Conservation (phyloP, 139 green algal genomes). For the Pseudopediastrum boryanum region DNA sequence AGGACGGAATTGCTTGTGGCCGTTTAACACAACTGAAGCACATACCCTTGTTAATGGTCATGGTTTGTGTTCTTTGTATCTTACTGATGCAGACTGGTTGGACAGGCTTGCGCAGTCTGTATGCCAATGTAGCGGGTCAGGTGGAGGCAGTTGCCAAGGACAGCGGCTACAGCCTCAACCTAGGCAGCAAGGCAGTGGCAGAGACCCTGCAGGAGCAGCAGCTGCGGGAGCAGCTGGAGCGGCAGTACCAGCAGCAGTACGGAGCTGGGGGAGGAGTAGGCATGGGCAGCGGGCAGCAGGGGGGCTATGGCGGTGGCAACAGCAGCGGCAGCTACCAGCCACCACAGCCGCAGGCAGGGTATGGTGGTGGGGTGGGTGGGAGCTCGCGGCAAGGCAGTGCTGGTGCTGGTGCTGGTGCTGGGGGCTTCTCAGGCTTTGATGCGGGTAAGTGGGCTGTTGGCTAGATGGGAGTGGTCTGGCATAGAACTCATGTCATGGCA, state of each 20-base stretch:
- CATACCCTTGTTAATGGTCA: too few relatives aligned
- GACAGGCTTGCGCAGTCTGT: constrained; percentile 50
- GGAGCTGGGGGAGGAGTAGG: constrained; percentile 7
- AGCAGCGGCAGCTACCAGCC: neutral
- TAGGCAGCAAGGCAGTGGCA: constrained; percentile 50
- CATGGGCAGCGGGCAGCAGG: neutral
- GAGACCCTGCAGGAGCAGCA: constrained; percentile 31
- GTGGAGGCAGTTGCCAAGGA: constrained; percentile 62
- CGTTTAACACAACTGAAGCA: too few relatives aligned
- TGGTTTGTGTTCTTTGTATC: too few relatives aligned
- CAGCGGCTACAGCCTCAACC: constrained; percentile 56
- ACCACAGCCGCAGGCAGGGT: constrained; percentile 5
- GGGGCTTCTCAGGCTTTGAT: constrained; percentile 41
- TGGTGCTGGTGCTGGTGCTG: too few relatives aligned
- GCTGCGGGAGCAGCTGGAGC: constrained; percentile 1
- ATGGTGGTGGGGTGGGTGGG: neutral
- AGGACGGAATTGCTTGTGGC: too few relatives aligned
- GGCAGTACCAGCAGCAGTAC: constrained; percentile 11
- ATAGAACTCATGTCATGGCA: too few relatives aligned
- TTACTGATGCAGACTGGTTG: constrained; percentile 56
- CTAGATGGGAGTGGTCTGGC: too few relatives aligned
- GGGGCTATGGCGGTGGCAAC: neutral
- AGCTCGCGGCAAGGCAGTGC: neutral
- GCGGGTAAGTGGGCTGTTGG: too few relatives aligned
- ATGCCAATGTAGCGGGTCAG: constrained; percentile 53